Percentiles rank a stretch among this genome's conserved stretches.
Evolutionary conservation across 345 rosid species (phyloP).

Genomic region (Salix udensis): DNA sequence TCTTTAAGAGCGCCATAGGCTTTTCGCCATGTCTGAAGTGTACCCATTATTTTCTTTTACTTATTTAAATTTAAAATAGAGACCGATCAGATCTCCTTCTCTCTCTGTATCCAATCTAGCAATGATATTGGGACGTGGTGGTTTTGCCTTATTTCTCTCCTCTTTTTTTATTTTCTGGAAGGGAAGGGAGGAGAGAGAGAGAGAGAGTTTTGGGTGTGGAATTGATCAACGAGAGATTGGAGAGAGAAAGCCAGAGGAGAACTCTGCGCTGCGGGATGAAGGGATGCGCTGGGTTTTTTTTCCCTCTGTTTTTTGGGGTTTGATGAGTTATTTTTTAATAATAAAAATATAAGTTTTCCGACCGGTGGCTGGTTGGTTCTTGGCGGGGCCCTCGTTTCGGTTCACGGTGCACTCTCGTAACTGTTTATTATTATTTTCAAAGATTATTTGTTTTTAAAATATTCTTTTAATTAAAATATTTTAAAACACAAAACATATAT

Average conservation of each 20-base stretch:
- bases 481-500: no score
- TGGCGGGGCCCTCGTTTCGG: constrained; percentile 8
- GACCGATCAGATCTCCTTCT: background rate
- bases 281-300: background rate
- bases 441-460: no score
- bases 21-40: constrained; percentile 92
- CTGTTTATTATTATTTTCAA: background rate
- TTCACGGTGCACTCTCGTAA: background rate
- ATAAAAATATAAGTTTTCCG: background rate
- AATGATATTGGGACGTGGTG: constrained; percentile 20
- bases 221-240: background rate
- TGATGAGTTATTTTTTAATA: background rate
- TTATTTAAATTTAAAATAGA: background rate
- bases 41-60: constrained; percentile 48
- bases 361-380: background rate
- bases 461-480: no score
- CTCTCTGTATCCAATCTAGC: background rate
- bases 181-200: background rate
- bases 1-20: constrained; percentile 97
- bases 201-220: background rate
- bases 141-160: constrained; percentile 16
- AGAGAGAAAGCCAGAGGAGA: background rate
- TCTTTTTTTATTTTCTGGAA: background rate
- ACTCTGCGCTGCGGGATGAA: background rate
- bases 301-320: background rate